Conservation (phyloP, 495 filamentous ascomycete genomes). For the Aspergillus conjunctus region DNA sequence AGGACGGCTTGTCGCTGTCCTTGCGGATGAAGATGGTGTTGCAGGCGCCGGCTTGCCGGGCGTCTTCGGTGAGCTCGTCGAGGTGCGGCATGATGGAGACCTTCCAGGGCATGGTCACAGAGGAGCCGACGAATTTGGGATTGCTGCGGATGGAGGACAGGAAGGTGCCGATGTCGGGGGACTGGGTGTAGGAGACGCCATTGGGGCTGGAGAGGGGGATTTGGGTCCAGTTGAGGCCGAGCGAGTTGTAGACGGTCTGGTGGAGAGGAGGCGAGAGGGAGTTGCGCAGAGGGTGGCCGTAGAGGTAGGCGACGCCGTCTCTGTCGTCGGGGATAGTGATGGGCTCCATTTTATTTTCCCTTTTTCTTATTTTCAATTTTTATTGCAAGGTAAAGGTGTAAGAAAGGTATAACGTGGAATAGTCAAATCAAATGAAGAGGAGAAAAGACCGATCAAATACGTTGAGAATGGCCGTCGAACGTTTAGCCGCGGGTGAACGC, state of each 20-base stretch:
- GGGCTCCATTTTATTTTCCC: conserved; percentile 34
- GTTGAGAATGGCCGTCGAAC: background rate
- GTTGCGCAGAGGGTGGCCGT: conserved; percentile 60
- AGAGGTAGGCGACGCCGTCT: conserved; percentile 49
- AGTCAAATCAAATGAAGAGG: background rate
- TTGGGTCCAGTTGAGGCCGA: conserved; percentile 64
- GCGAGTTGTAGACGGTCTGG: conserved; percentile 59
- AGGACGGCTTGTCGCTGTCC: conserved; percentile 40
- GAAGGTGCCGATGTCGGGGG: conserved; percentile 51
- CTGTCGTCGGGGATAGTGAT: conserved; percentile 39
- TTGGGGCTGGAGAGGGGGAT: conserved; percentile 49
- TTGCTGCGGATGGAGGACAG: conserved; percentile 48
- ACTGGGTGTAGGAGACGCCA: conserved; percentile 41
- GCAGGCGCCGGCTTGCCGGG: conserved; percentile 66
- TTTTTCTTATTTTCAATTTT: conserved; percentile 2
- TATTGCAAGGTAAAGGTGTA: background rate
- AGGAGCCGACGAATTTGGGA: conserved; percentile 61
- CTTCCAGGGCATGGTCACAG: conserved; percentile 78
- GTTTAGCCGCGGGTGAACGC: conserved; percentile 15
- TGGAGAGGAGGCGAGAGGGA: conserved; percentile 74
- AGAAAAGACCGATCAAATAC: background rate
- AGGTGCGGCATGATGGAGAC: conserved; percentile 67
- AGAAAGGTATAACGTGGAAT: no score
- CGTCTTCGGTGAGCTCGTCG: conserved; percentile 68
- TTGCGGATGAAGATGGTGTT: conserved; percentile 70